Percentiles rank a stretch among this genome's conserved stretches.
Evolutionary conservation across 176 grass and related monocot species (phyloP).

Genomic region (Saccharum spontaneum): DNA sequence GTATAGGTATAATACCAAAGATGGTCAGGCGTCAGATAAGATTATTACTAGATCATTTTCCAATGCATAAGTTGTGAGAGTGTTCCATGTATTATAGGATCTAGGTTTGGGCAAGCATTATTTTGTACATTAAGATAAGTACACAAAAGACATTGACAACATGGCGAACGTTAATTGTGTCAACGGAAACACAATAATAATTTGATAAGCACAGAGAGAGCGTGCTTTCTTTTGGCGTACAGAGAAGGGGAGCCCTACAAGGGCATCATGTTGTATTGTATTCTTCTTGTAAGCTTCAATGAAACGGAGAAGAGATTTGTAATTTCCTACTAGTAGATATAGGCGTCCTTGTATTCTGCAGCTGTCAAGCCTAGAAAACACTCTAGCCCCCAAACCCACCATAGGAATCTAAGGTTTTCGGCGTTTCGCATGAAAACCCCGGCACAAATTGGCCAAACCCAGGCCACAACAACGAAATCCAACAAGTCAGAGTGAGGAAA

Average conservation of each 20-base stretch:
- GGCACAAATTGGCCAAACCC: background rate
- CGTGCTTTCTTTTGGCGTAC: background rate
- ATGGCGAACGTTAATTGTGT: background rate
- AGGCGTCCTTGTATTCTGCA: background rate
- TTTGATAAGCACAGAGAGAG: background rate
- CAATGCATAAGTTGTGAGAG: background rate
- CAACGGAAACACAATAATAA: background rate
- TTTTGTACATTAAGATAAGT: background rate
- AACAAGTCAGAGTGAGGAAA: background rate
- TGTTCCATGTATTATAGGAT: background rate
- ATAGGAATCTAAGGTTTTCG: background rate
- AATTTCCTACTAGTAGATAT: background rate
- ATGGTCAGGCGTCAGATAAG: background rate
- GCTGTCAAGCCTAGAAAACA: background rate
- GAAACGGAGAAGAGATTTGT: background rate
- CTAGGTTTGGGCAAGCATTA: background rate
- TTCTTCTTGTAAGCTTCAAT: background rate
- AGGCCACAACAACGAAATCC: constrained; percentile 1
- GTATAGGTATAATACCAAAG: constrained; percentile 12
- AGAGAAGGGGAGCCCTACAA: background rate
- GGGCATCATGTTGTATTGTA: background rate
- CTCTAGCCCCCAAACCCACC: background rate
- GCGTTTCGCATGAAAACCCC: constrained; percentile 10
- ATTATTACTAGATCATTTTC: background rate
- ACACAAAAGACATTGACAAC: background rate